Evolutionary conservation across 139 green algal species (phyloP).

Genomic region (Dunaliella primolecta): DNA sequence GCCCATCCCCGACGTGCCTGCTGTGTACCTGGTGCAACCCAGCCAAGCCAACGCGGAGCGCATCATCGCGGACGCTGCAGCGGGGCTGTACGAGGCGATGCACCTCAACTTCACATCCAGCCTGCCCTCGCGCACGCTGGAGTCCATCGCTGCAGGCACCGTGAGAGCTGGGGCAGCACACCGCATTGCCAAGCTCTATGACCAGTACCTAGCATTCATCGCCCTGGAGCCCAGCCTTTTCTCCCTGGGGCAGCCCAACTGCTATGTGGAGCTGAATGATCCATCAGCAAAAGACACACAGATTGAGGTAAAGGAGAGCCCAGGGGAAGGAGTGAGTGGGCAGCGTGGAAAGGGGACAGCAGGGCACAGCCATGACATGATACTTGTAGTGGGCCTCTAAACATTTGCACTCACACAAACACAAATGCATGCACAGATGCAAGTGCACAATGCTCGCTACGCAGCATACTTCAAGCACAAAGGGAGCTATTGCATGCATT

Average conservation of each 20-base stretch:
- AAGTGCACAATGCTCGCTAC: too few relatives aligned
- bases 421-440: too few relatives aligned
- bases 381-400: too few relatives aligned
- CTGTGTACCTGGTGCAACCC: slow-evolving; percentile 92
- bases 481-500: too few relatives aligned
- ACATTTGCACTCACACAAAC: too few relatives aligned
- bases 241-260: slow-evolving; percentile 73
- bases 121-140: slow-evolving; percentile 69
- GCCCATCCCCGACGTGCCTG: slow-evolving; percentile 93
- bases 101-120: slow-evolving; percentile 90
- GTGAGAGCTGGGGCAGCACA: slow-evolving; percentile 54
- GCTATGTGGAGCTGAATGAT: slow-evolving; percentile 92
- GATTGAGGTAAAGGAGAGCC: slow-evolving; percentile 70
- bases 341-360: neutral
- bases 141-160: slow-evolving; percentile 70
- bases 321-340: neutral
- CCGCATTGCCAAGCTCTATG: slow-evolving; percentile 20
- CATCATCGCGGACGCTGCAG: slow-evolving; percentile 70
- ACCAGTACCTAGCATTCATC: slow-evolving; percentile 87
- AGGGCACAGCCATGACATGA: neutral
- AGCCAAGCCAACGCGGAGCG: slow-evolving; percentile 63
- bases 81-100: slow-evolving; percentile 85
- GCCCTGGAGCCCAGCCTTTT: slow-evolving; percentile 87
- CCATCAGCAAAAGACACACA: slow-evolving; percentile 77
- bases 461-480: too few relatives aligned